Conservation (phyloP, 1,139 yeast genomes). For the Lodderomyces beijingensis region DNA sequence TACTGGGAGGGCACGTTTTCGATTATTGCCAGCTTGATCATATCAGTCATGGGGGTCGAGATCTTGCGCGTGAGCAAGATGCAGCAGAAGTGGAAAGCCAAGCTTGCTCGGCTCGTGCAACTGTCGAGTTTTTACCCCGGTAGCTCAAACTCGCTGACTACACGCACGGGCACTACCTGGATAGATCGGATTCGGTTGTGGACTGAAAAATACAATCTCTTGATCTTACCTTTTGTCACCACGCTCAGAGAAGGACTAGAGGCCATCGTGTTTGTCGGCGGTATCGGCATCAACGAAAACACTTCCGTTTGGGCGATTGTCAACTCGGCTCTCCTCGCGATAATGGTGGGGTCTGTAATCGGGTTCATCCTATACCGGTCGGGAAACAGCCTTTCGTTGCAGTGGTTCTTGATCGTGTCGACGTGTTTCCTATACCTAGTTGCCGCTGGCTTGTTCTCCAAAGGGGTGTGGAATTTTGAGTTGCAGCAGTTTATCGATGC, state of each 20-base stretch:
- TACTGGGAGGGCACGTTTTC: conserved; percentile 48
- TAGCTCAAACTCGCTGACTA: conserved; percentile 2
- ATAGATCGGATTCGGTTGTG: conserved; percentile 14
- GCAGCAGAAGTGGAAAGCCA: conserved; percentile 83
- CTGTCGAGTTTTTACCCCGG: conserved; percentile 17
- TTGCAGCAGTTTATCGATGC: conserved; percentile 36
- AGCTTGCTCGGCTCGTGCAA: conserved; percentile 34
- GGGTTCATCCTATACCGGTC: conserved; percentile 38
- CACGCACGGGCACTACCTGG: conserved; percentile 6
- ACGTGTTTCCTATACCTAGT: conserved; percentile 41
- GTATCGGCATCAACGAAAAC: conserved; percentile 43
- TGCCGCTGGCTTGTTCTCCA: conserved; percentile 44
- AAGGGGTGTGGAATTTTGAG: conserved; percentile 46
- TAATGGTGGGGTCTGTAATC: conserved; percentile 29
- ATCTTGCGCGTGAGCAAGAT: conserved; percentile 44
- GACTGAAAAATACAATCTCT: conserved; percentile 37
- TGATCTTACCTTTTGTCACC: conserved; percentile 41
- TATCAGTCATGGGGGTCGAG: conserved; percentile 43
- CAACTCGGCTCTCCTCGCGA: conserved; percentile 27
- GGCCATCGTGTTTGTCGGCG: conserved; percentile 45
- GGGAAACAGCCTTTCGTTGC: conserved; percentile 39
- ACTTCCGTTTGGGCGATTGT: conserved; percentile 31
- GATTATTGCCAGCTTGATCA: conserved; percentile 39
- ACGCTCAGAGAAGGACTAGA: conserved; percentile 47
- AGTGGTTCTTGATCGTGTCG: conserved; percentile 37